phyloP scores from a whole-genome alignment of 768 basidiomycete genomes.

The Floccularia luteovirens region DNA sequence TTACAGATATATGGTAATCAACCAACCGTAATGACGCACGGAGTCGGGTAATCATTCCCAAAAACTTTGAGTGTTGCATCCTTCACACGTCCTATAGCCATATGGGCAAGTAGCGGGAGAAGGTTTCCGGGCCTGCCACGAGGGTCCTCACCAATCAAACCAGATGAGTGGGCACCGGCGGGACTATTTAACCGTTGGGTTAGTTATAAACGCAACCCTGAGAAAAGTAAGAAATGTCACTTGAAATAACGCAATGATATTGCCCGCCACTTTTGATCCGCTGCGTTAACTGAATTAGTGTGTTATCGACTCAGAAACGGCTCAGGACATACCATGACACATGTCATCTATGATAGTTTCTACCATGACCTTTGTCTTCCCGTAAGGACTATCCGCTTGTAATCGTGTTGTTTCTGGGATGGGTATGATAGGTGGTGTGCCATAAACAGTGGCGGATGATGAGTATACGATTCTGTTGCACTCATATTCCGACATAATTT shows the following conservation, averaged over 20 bases:
- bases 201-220: not conserved
- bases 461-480: conserved; percentile 92
- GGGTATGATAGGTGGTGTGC: conserved; percentile 85
- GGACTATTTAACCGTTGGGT: conserved; percentile 44
- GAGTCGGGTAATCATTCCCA: conserved; percentile 95
- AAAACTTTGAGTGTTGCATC: conserved; percentile 74
- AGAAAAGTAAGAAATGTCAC: conserved; percentile 25
- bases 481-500: conserved; percentile 79
- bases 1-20: conserved; percentile 3
- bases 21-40: conserved; percentile 37
- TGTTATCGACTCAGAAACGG: not conserved
- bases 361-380: conserved; percentile 92
- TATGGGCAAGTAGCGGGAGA: conserved; percentile 87
- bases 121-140: conserved; percentile 91
- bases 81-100: conserved; percentile 84
- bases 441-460: conserved; percentile 97
- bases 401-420: conserved; percentile 90
- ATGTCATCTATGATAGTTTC: conserved; percentile 88
- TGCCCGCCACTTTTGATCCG: conserved; percentile 69
- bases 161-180: conserved; percentile 97
- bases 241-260: conserved; percentile 97
- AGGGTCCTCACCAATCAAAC: conserved; percentile 95
- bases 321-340: conserved; percentile 52
- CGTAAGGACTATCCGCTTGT: conserved; percentile 88
- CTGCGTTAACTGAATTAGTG: conserved; percentile 24